These are phyloP conservation scores for Rhodamnia rubescens DNA, from an alignment of 345 rosid species.

Conservation along the genomic window DNA sequence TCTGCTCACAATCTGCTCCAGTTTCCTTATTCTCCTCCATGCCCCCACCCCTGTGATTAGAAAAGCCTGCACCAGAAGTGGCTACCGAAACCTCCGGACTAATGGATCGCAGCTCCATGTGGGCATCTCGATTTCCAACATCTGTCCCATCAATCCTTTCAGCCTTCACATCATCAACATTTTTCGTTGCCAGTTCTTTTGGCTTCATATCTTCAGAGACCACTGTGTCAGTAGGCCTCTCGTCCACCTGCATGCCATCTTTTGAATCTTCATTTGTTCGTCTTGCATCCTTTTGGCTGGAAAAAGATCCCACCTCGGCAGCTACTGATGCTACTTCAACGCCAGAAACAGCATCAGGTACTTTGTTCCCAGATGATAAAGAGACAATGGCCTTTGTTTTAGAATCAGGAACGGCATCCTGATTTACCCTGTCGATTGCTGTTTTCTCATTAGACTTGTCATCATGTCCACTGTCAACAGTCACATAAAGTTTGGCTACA, in stretches of 20 bases:
- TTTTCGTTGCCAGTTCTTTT: slow-evolving; percentile 9
- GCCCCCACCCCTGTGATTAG: slow-evolving; percentile 17
- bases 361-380: slow-evolving; percentile 18
- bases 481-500: slow-evolving; percentile 6
- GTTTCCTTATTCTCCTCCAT: slow-evolving; percentile 15
- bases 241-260: slow-evolving; percentile 7
- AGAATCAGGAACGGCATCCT: slow-evolving; percentile 13
- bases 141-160: slow-evolving; percentile 18
- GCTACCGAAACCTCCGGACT: background rate
- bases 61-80: slow-evolving; percentile 8
- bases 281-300: slow-evolving; percentile 6
- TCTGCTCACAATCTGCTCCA: background rate
- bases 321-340: slow-evolving; percentile 12
- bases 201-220: slow-evolving; percentile 14
- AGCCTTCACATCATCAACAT: slow-evolving; percentile 15
- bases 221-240: slow-evolving; percentile 5
- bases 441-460: slow-evolving; percentile 14
- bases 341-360: slow-evolving; percentile 1
- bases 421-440: slow-evolving; percentile 8
- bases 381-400: slow-evolving; percentile 10
- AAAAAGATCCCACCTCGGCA: slow-evolving; percentile 9
- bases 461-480: slow-evolving; percentile 9
- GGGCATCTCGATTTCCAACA: slow-evolving; percentile 1
- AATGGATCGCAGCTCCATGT: background rate
- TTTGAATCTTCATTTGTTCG: slow-evolving; percentile 11